Base-by-base conservation (phyloP, 306 rosid species). In the Bauhinia variegata region DNA sequence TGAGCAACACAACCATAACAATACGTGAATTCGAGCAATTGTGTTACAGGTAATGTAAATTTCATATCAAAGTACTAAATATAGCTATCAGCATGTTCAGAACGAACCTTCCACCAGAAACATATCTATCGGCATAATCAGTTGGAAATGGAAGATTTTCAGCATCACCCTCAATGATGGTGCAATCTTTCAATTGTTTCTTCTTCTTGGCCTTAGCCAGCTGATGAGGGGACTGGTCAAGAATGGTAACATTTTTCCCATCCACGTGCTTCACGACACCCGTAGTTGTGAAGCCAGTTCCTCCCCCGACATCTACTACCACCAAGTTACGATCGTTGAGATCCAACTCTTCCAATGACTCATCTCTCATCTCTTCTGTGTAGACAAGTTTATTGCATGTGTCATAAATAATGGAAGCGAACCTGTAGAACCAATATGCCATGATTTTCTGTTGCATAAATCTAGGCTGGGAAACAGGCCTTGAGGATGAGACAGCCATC, bases 41-140 rank as follows among this genome's bases (percentile, higher is more conserved):
- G 52, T 36, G 55, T 6, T 30, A 11, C n/a, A 54, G 37, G 12
- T 15, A 11, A 50, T 15, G 52, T 23, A 32, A 49, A 28, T 58
- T 38, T 50, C 28, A 4, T 15, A 56, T 7, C 13, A 50, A 2
- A 42, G 9, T 33, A 5, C n/a, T n/a, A n/a, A n/a, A n/a, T n/a
- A n/a, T n/a, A n/a, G n/a, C n/a, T n/a, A n/a, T n/a, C n/a, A n/a
- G n/a, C n/a, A n/a, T n/a, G n/a, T n/a, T n/a, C n/a, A n/a, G n/a
- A n/a, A n/a, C n/a, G n/a, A n/a, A n/a, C 92, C 92, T 87, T 75
- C 92, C 92, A 0, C 89, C 89, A 48, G 92, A 87, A 2, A 87
- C 67, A 60, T 87, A 87, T 79, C 89, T 61, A 78, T 87, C 92
- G 0, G 89, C 89, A 58, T 81, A 87, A 77, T 84, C 92, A 53